Percentiles rank a stretch among this genome's conserved stretches.
Conservation (phyloP, 805 yeast genomes). For the Saturnispora hagleri region DNA sequence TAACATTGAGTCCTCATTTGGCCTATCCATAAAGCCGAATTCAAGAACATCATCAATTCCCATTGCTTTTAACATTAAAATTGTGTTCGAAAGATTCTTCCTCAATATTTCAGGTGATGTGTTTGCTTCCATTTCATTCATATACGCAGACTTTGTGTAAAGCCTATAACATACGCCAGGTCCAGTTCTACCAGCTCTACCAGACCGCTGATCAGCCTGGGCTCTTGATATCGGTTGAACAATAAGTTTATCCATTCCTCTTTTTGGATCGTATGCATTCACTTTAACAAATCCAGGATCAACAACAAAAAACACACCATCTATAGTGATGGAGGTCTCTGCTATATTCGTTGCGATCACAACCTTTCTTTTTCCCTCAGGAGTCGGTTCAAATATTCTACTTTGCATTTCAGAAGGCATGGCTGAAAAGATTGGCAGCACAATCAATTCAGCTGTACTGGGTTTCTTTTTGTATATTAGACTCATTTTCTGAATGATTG, state of each 20-base stretch:
- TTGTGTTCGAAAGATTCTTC: slow-evolving; percentile 75
- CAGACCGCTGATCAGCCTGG: slow-evolving; percentile 91
- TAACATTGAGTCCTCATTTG: slow-evolving; percentile 63
- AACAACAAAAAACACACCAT: slow-evolving; percentile 82
- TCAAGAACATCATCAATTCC: slow-evolving; percentile 72
- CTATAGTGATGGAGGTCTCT: slow-evolving; percentile 93
- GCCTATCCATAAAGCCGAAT: slow-evolving; percentile 91
- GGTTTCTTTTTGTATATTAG: slow-evolving; percentile 41
- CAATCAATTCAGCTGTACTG: slow-evolving; percentile 52
- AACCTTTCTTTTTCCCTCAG: slow-evolving; percentile 73
- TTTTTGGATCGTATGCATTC: slow-evolving; percentile 76
- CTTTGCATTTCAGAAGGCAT: slow-evolving; percentile 87
- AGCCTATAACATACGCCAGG: slow-evolving; percentile 91
- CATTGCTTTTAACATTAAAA: slow-evolving; percentile 81
- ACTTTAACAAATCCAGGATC: slow-evolving; percentile 94
- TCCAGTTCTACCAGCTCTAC: slow-evolving; percentile 96
- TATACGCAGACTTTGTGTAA: slow-evolving; percentile 77
- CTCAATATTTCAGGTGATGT: slow-evolving; percentile 89
- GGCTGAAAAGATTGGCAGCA: slow-evolving; percentile 85
- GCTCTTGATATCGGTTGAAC: slow-evolving; percentile 89
- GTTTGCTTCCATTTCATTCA: slow-evolving; percentile 67
- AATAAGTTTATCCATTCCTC: slow-evolving; percentile 84
- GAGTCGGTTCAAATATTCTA: slow-evolving; percentile 82
- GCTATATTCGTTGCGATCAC: slow-evolving; percentile 95
- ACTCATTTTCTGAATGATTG: slow-evolving; percentile 54